Evolutionary conservation across 208 protist species (phyloP).

Genomic region (Herpetomonas tarakana): DNA sequence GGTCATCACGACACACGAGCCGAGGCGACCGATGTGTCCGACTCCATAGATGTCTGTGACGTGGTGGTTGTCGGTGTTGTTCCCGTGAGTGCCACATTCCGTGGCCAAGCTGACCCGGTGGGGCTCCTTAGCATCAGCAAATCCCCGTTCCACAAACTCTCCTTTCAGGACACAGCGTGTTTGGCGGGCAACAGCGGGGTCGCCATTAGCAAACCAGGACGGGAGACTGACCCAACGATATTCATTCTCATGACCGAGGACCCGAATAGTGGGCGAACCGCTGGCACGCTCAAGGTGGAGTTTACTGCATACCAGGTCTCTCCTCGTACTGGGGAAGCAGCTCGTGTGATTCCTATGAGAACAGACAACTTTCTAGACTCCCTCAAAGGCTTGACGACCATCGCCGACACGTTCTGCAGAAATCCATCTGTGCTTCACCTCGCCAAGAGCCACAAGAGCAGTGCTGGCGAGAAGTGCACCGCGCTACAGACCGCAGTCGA

Average conservation of each 20-base stretch:
- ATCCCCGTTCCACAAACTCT: slow-evolving; percentile 58
- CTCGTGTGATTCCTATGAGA: slow-evolving; percentile 23
- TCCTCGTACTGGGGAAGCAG: background rate
- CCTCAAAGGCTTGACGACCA: slow-evolving; percentile 43
- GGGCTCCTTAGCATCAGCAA: slow-evolving; percentile 39
- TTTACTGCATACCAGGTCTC: slow-evolving; percentile 32
- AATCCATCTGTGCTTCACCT: slow-evolving; percentile 14
- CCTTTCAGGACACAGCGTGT: slow-evolving; percentile 29
- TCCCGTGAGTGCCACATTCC: background rate
- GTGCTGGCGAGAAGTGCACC: slow-evolving; percentile 4
- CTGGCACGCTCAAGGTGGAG: slow-evolving; percentile 32
- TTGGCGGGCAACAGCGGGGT: slow-evolving; percentile 8
- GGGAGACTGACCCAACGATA: slow-evolving; percentile 4
- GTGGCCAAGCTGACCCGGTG: slow-evolving; percentile 15
- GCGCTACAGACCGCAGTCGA: background rate
- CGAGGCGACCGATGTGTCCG: slow-evolving; percentile 31
- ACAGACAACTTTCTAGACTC: slow-evolving; percentile 65
- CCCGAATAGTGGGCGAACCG: background rate
- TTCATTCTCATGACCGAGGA: slow-evolving; percentile 43
- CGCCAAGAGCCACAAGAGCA: slow-evolving; percentile 9
- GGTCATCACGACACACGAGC: slow-evolving; percentile 26
- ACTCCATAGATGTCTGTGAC: slow-evolving; percentile 18
- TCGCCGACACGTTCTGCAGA: slow-evolving; percentile 27
- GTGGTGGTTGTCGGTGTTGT: slow-evolving; percentile 30
- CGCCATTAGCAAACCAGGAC: background rate